A percentile compares a stretch with the other conserved stretches of the same genome.
Evolutionary conservation across 192 early-diverging fungal species (phyloP).

Genomic region (Spinellus fusiger): DNA sequence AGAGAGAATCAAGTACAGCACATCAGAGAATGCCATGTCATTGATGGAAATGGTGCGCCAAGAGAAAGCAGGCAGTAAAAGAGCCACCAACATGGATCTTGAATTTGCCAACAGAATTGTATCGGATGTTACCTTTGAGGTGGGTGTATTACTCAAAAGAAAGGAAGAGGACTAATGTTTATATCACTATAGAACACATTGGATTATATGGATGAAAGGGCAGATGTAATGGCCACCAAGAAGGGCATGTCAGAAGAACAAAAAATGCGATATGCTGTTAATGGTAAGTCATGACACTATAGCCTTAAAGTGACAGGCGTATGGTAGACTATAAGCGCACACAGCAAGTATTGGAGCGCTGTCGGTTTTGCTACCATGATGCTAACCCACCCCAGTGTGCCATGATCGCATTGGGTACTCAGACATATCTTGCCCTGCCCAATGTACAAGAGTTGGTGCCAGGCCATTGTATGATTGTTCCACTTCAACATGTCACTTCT

Average conservation of each 20-base stretch:
- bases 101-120: slow-evolving; percentile 69
- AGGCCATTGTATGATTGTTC: slow-evolving; percentile 90
- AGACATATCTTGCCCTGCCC: slow-evolving; percentile 77
- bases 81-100: slow-evolving; percentile 48
- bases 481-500: slow-evolving; percentile 75
- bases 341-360: slow-evolving; percentile 62
- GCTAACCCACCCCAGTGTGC: slow-evolving; percentile 57
- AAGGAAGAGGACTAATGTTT: slow-evolving; percentile 25
- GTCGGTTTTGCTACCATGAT: slow-evolving; percentile 73
- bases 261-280: slow-evolving; percentile 57
- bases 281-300: slow-evolving; percentile 30
- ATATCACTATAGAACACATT: slow-evolving; percentile 56
- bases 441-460: slow-evolving; percentile 65
- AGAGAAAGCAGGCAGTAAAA: slow-evolving; percentile 50
- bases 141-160: slow-evolving; percentile 12
- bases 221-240: slow-evolving; percentile 64
- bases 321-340: slow-evolving; percentile 60
- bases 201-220: slow-evolving; percentile 91
- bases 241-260: slow-evolving; percentile 58
- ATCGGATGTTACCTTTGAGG: slow-evolving; percentile 56
- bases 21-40: slow-evolving; percentile 46
- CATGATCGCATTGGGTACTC: slow-evolving; percentile 72
- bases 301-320: not conserved
- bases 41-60: slow-evolving; percentile 64
- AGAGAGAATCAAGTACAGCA: slow-evolving; percentile 55